Conservation (phyloP, 2,329 filamentous ascomycete species). For the Pseudogymnoascus sp. region DNA sequence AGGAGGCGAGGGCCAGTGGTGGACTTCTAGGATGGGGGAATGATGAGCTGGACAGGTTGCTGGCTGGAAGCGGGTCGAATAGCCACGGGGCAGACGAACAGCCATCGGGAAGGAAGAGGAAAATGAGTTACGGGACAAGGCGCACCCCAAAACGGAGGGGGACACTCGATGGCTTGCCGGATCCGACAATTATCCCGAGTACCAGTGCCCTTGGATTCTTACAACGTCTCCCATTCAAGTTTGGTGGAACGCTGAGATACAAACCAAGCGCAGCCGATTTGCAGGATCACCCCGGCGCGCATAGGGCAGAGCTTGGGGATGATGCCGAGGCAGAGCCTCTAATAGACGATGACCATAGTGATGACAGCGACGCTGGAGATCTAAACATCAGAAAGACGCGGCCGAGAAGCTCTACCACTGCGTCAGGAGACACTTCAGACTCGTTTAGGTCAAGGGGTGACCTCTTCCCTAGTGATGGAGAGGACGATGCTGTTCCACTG, state of each 20-base stretch:
- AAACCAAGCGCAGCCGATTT: constrained; percentile 85
- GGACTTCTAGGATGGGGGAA: constrained; percentile 68
- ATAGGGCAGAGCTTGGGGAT: constrained; percentile 34
- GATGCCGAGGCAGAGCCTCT: constrained; percentile 61
- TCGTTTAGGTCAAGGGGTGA: constrained; percentile 84
- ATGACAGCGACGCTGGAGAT: constrained; percentile 21
- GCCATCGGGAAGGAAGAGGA: constrained; percentile 65
- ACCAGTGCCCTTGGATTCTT: constrained; percentile 81
- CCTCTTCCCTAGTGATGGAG: constrained; percentile 77
- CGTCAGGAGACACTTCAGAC: constrained; percentile 73
- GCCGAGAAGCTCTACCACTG: constrained; percentile 69
- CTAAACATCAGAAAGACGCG: constrained; percentile 32
- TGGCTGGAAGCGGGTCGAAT: constrained; percentile 58
- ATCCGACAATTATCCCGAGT: constrained; percentile 84
- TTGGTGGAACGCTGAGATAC: constrained; percentile 76
- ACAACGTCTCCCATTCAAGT: constrained; percentile 72
- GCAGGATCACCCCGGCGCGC: constrained; percentile 68
- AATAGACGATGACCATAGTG: constrained; percentile 53
- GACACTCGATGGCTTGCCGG: constrained; percentile 40
- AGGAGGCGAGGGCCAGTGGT: constrained; percentile 41
- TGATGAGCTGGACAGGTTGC: constrained; percentile 77
- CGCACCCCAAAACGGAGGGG: constrained; percentile 50
- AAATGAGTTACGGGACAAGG: constrained; percentile 84
- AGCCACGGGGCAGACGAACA: constrained; percentile 37
- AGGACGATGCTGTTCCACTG: constrained; percentile 84